Base-by-base conservation (phyloP, 805 yeast genomes). In the Danielia oregonensis region DNA sequence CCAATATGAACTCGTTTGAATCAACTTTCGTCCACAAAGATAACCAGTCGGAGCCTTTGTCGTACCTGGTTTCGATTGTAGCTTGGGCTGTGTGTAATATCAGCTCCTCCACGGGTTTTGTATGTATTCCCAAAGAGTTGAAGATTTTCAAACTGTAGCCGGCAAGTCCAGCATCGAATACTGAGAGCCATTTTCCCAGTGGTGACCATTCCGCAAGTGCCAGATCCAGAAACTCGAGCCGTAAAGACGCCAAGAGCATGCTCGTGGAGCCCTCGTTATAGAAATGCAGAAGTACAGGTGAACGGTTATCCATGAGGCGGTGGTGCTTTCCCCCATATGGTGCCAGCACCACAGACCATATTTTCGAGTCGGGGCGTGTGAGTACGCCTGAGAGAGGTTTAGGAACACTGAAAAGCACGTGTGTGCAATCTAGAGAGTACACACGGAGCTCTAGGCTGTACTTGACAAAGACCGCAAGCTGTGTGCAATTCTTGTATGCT, bases 381-480 rank as follows among this genome's bases (percentile, higher is more conserved):
- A 59, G 29, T 12, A 37, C 25, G 8, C 35, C 40, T 6, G 43
- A 29, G 2, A 52, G 32, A 2, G 73, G 73, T 36, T 62, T 63
- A 21, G 59, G 49, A 2, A 67, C 39, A 6, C 58, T 57, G 36
- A 57, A 50, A 5, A 63, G 37, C 9, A 61, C 39, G 26, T 55
- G 58, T 0, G 64, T 52, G 35, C 65, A 58, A 37, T 63, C 65
- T 3, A 67, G 38, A 1, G 72, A 65, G 39, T 63, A 67, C 8
- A 65, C 47, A 29, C 57, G 59, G 10, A 53, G 51, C 21, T 55
- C 54, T 8, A 66, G 46, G 15, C 45, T 32, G 16, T 44, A 35
- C 18, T 48, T 47, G 8, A 66, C 51, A 38, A 54, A 64, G 4
- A 65, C 43, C 3, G 57, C 52, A 15, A 67, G 26, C 38, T 66